Evolutionary conservation across 2,329 filamentous ascomycete species (phyloP).

Genomic region (Geosmithia flava): DNA sequence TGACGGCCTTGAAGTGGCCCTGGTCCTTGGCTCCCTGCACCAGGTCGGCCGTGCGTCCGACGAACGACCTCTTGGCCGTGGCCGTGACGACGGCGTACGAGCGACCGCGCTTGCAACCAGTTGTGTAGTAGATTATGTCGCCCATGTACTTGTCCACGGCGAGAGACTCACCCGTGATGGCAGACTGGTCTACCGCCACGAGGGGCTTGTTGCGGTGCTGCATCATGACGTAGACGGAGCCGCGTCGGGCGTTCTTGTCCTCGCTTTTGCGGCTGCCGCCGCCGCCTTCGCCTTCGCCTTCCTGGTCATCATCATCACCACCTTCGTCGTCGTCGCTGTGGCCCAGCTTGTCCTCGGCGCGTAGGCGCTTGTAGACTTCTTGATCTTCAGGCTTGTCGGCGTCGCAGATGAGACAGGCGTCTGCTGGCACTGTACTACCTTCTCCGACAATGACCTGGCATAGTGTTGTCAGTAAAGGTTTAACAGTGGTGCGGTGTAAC

Average conservation of each 20-base stretch:
- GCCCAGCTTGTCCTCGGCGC: slow-evolving; percentile 51
- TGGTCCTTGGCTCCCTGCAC: slow-evolving; percentile 65
- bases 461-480: neutral
- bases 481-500: neutral
- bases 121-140: slow-evolving; percentile 66
- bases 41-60: slow-evolving; percentile 62
- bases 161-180: slow-evolving; percentile 70
- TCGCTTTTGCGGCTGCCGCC: neutral
- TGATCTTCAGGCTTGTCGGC: slow-evolving; percentile 51
- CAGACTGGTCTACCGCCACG: slow-evolving; percentile 64
- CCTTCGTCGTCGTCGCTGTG: slow-evolving; percentile 40
- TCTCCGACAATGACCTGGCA: slow-evolving; percentile 55
- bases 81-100: slow-evolving; percentile 57
- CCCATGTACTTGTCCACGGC: slow-evolving; percentile 72
- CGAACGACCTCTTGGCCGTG: slow-evolving; percentile 61
- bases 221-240: slow-evolving; percentile 6
- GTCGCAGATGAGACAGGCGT: slow-evolving; percentile 61
- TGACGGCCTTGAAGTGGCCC: slow-evolving; percentile 73
- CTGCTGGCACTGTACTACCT: slow-evolving; percentile 57
- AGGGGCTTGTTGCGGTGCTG: slow-evolving; percentile 52
- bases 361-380: slow-evolving; percentile 37
- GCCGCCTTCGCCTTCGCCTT: neutral
- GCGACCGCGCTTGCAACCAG: slow-evolving; percentile 71
- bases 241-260: slow-evolving; percentile 1
- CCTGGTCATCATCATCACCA: slow-evolving; percentile 17